Conservation (phyloP, 2,329 filamentous ascomycete species). For the Trichoderma semiorbis region DNA sequence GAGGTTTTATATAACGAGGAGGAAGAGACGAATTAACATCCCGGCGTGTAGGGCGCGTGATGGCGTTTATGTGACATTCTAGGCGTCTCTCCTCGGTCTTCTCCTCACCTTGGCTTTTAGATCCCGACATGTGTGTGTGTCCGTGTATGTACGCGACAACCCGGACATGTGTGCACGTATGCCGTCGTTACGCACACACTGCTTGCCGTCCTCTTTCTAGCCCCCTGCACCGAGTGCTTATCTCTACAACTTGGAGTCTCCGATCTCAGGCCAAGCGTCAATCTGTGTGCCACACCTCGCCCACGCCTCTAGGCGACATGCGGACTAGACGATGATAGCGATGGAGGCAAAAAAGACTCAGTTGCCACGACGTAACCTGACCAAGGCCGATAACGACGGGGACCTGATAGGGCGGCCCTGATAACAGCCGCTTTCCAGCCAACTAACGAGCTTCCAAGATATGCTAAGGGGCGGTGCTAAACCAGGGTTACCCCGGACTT, state of each 20-base stretch:
- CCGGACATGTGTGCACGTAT: neutral
- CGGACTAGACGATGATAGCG: neutral
- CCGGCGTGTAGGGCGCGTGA: neutral
- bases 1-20: neutral
- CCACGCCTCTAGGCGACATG: neutral
- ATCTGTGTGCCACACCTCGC: neutral
- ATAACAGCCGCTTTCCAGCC: neutral
- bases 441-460: neutral
- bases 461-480: slow-evolving; percentile 2
- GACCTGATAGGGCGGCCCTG: slow-evolving; percentile 9
- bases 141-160: neutral
- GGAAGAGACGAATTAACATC: neutral
- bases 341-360: neutral
- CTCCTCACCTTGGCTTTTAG: slow-evolving; percentile 1
- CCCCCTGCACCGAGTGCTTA: neutral
- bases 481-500: slow-evolving; percentile 15
- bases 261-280: neutral
- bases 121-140: neutral
- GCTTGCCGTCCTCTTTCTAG: neutral
- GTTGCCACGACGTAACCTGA: neutral
- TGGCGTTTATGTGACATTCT: slow-evolving; percentile 1
- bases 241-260: neutral
- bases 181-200: neutral
- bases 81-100: neutral
- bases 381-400: slow-evolving; percentile 7